A percentile compares a stretch with the other conserved stretches of the same genome.
phyloP scores from a whole-genome alignment of 2,329 filamentous ascomycete species.

The Fusarium cyanostomum region DNA sequence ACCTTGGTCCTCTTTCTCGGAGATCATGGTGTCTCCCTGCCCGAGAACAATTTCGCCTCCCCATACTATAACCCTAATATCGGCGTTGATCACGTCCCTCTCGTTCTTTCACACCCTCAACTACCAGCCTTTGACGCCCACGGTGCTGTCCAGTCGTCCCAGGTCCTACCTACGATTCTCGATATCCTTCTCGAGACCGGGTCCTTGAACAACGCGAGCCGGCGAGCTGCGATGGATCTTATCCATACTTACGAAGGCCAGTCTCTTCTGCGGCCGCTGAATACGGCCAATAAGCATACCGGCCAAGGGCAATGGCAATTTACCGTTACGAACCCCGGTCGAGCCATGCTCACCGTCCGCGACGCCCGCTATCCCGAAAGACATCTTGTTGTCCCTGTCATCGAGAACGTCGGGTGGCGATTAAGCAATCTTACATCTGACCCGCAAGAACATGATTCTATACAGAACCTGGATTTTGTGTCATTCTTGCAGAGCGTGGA shows the following conservation, averaged over 20 bases:
- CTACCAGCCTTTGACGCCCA: slow-evolving; percentile 43
- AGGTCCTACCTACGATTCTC: slow-evolving; percentile 47
- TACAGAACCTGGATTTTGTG: slow-evolving; percentile 42
- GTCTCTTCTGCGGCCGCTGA: slow-evolving; percentile 43
- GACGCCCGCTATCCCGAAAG: slow-evolving; percentile 44
- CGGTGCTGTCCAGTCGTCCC: slow-evolving; percentile 44
- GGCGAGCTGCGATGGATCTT: slow-evolving; percentile 37
- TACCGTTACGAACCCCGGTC: slow-evolving; percentile 47
- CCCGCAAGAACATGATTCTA: slow-evolving; percentile 39
- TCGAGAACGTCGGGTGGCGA: slow-evolving; percentile 47
- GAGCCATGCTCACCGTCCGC: slow-evolving; percentile 47
- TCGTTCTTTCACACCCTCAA: slow-evolving; percentile 46
- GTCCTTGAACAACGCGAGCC: slow-evolving; percentile 38
- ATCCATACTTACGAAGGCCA: slow-evolving; percentile 47
- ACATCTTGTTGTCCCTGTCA: slow-evolving; percentile 46
- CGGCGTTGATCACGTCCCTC: slow-evolving; percentile 45
- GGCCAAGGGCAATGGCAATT: slow-evolving; percentile 48
- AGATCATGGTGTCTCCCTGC: slow-evolving; percentile 48
- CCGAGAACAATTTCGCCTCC: slow-evolving; percentile 44
- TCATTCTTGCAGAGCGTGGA: slow-evolving; percentile 41
- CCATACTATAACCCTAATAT: slow-evolving; percentile 48
- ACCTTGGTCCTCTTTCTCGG: slow-evolving; percentile 47
- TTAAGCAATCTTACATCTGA: slow-evolving; percentile 43
- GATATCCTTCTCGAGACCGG: slow-evolving; percentile 46
- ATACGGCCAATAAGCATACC: slow-evolving; percentile 9